A percentile compares a stretch with the other conserved stretches of the same genome.
Conservation (phyloP, 352 stramenopile species). For the Phytopythium montanum region DNA sequence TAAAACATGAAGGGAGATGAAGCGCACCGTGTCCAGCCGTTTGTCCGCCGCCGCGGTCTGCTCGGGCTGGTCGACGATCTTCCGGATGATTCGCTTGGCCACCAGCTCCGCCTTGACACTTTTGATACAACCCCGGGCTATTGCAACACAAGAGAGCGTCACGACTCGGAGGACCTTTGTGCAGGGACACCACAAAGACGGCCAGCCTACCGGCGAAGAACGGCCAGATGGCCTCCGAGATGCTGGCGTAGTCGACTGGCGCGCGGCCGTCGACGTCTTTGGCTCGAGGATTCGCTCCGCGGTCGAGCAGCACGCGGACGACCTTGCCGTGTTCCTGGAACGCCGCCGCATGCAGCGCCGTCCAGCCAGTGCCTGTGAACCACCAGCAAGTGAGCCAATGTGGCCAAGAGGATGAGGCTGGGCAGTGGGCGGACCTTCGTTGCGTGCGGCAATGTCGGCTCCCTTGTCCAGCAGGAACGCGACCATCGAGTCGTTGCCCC, state of each 20-base stretch:
- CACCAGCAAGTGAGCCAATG: neutral
- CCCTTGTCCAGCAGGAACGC: slow-evolving; percentile 52
- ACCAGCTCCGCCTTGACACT: slow-evolving; percentile 56
- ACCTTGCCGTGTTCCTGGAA: slow-evolving; percentile 72
- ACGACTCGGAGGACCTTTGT: neutral
- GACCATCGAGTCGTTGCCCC: slow-evolving; percentile 66
- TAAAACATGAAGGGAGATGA: neutral
- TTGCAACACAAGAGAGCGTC: neutral
- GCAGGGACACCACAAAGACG: neutral
- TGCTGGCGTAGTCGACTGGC: slow-evolving; percentile 64
- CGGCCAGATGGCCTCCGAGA: slow-evolving; percentile 68
- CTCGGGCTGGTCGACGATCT: slow-evolving; percentile 53
- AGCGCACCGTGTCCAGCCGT: slow-evolving; percentile 34
- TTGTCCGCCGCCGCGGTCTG: slow-evolving; percentile 38
- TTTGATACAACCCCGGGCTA: slow-evolving; percentile 43
- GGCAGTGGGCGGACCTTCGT: slow-evolving; percentile 36
- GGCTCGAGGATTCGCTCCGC: slow-evolving; percentile 42
- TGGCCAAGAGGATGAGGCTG: neutral
- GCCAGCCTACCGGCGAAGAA: slow-evolving; percentile 49
- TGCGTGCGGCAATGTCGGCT: slow-evolving; percentile 41
- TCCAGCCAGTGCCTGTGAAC: slow-evolving; percentile 50
- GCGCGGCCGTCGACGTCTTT: slow-evolving; percentile 41
- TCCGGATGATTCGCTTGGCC: slow-evolving; percentile 60
- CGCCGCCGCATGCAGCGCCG: slow-evolving; percentile 53
- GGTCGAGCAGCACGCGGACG: slow-evolving; percentile 44